Evolutionary conservation across 345 rosid genomes (phyloP), one percentile per base, ranked within the genome.

Genomic region (Murraya koenigii): DNA sequence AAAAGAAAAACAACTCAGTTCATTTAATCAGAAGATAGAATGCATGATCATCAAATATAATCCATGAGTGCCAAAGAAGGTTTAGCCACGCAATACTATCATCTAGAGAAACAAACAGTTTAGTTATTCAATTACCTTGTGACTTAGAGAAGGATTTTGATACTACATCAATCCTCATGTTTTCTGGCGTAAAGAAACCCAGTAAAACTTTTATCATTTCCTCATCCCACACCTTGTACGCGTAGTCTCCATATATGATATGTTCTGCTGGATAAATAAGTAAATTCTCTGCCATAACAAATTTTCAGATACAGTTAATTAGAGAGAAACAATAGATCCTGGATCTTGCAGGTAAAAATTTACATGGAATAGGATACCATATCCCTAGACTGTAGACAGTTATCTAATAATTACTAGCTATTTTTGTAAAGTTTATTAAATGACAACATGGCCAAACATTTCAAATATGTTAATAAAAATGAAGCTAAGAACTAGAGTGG

Each of bases 121-220:
- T 60, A 41, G 35, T 10, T 25, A 25, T 66, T 63, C 39, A 13
- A 28, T 74, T 84, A 96, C 99, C 98, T 87, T 90, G 86, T 26
- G 89, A 83, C 69, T 86, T 85, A 44, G 76, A 52, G 28, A 86
- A 77, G 69, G 90, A 89, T 84, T 94, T 96, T n/a, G 99, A 91
- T 72, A 87, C 83, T 65, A 94, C 93, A 88, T 96, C 98, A 83
- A 94, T 80, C 91, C 99, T 87, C 99, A 96, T 94, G 83, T 96
- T 92, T 79, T 88, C 89, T 19, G 97, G 98, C 39, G 86, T 87
- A 83, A 96, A 92, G 83, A 84, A 89, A 81, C 84, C 87, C 82
- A 92, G 86, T 62, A 92, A 76, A 79, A 80, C 63, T 54, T 83
- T 90, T 66, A 96, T 86, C 84, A 81, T 85, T 75, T 91, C 89